These are phyloP conservation scores for Saturnispora saitoi DNA, from an alignment of 805 yeast species.

Conservation along the genomic window DNA sequence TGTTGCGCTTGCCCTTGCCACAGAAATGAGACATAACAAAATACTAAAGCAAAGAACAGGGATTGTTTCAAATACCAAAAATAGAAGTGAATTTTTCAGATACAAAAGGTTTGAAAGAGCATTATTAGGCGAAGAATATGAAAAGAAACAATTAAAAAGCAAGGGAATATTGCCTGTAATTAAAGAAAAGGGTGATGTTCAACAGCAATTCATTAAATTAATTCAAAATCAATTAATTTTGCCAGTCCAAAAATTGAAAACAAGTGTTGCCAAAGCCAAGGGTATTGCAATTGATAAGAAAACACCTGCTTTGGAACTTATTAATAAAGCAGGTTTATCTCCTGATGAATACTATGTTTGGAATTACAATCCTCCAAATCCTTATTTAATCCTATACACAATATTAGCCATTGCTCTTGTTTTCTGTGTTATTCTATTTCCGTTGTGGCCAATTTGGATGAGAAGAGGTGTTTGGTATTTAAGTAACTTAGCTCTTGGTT, in stretches of 20 bases:
- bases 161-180: conserved; percentile 31
- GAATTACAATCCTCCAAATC: conserved; percentile 69
- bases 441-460: conserved; percentile 91
- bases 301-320: conserved; percentile 48
- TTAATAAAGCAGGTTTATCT: conserved; percentile 48
- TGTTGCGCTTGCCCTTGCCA: conserved; percentile 60
- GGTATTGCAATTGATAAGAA: conserved; percentile 56
- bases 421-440: conserved; percentile 66
- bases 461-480: conserved; percentile 86
- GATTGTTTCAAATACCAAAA: conserved; percentile 45
- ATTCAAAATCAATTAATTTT: conserved; percentile 67
- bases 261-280: conserved; percentile 53
- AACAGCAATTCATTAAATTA: conserved; percentile 52
- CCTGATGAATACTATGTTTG: conserved; percentile 75
- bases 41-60: conserved; percentile 79
- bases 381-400: conserved; percentile 53
- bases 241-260: conserved; percentile 69
- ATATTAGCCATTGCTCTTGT: conserved; percentile 57
- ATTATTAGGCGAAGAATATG: conserved; percentile 63
- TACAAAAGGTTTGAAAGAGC: conserved; percentile 79
- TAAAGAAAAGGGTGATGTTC: conserved; percentile 39
- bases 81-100: conserved; percentile 74
- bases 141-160: conserved; percentile 24
- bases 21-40: conserved; percentile 54
- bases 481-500: conserved; percentile 65